Conservation (phyloP, 495 filamentous ascomycete species). For the Talaromyces trachyspermus region DNA sequence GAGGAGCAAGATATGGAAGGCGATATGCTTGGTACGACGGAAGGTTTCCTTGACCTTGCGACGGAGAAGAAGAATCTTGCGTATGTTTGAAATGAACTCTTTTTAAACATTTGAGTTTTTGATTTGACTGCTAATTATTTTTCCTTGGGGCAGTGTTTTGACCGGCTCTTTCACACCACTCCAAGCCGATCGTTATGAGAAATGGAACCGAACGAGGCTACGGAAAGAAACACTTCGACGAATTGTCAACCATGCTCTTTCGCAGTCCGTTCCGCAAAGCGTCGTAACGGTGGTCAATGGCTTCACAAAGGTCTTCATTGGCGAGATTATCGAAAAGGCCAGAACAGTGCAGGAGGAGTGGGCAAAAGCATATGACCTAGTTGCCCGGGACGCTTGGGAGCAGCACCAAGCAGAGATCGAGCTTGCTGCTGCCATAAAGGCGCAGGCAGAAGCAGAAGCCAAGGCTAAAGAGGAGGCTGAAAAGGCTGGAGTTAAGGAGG, state of each 20-base stretch:
- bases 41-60: conserved; percentile 56
- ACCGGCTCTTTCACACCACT: conserved; percentile 58
- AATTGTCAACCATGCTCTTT: conserved; percentile 81
- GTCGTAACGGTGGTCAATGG: conserved; percentile 74
- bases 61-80: conserved; percentile 63
- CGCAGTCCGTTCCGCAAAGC: conserved; percentile 72
- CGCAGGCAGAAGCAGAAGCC: conserved; percentile 6
- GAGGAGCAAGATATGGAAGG: conserved; percentile 62
- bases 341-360: conserved; percentile 73
- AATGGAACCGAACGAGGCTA: conserved; percentile 65
- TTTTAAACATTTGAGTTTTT: not conserved
- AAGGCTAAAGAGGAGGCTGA: conserved; percentile 2
- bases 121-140: conserved; percentile 7
- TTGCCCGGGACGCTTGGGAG: conserved; percentile 27
- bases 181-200: conserved; percentile 67
- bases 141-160: conserved; percentile 54
- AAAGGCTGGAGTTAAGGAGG: conserved; percentile 3
- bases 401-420: conserved; percentile 32
- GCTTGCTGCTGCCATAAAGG: conserved; percentile 27
- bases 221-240: conserved; percentile 53
- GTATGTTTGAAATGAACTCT: conserved; percentile 25
- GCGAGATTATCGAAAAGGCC: conserved; percentile 75
- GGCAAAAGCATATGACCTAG: conserved; percentile 45
- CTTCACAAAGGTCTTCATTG: conserved; percentile 77
- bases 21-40: conserved; percentile 54